phyloP scores from a whole-genome alignment of 306 rosid species.

The Ochetophila trinervis region DNA sequence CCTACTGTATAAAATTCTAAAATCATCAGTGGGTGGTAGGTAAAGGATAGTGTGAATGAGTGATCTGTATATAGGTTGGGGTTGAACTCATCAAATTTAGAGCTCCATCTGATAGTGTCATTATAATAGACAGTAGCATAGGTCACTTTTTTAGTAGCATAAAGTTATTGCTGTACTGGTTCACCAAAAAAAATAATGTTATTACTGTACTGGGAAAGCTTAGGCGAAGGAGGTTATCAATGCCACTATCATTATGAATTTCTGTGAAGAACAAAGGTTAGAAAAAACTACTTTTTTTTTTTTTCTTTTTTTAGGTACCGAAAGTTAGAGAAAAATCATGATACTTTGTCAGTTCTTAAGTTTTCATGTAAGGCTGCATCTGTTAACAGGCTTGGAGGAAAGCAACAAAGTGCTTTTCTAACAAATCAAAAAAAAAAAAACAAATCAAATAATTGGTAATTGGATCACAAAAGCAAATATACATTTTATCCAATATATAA shows the following conservation, averaged over 20 bases:
- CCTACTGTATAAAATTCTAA: no score
- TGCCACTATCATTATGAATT: conserved; percentile 18
- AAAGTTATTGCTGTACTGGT: conserved; percentile 3
- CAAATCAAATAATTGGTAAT: neutral
- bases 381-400: neutral
- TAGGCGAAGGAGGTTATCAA: neutral
- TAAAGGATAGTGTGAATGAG: no score
- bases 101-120: no score
- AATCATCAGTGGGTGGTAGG: no score
- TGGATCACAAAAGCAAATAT: neutral
- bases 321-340: conserved; percentile 2
- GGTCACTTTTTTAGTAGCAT: conserved; percentile 5
- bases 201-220: conserved; percentile 6
- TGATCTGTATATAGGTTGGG: no score
- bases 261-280: conserved; percentile 36
- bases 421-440: neutral
- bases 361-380: conserved; percentile 13
- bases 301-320: no score
- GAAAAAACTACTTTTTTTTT: no score
- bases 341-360: conserved; percentile 17
- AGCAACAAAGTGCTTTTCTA: neutral
- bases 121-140: neutral
- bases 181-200: no score
- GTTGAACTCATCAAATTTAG: no score
- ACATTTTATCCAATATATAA: neutral